A percentile compares a stretch with the other conserved stretches of the same genome.
Evolutionary conservation across 1,284 basidiomycete genomes (phyloP).

Genomic region (Irpex lacteus): DNA sequence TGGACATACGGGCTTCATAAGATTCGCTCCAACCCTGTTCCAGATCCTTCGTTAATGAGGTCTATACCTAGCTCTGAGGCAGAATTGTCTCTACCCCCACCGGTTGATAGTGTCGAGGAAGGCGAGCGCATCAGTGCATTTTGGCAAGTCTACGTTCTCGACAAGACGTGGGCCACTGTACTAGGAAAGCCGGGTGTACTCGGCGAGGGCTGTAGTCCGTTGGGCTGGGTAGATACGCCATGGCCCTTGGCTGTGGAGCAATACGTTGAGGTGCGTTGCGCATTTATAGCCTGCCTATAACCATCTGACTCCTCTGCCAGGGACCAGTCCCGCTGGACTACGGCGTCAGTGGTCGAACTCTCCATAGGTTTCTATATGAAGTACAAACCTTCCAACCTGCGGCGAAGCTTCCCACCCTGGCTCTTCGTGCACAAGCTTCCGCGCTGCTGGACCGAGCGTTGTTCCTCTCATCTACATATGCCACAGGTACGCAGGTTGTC

Average conservation of each 20-base stretch:
- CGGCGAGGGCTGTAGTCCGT: constrained; percentile 35
- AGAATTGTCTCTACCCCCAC: constrained; percentile 27
- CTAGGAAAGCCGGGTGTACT: constrained; percentile 48
- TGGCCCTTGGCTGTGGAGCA: constrained; percentile 63
- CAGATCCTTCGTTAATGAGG: constrained; percentile 12
- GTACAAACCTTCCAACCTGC: constrained; percentile 14
- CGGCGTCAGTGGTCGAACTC: constrained; percentile 17
- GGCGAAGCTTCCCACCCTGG: constrained; percentile 17
- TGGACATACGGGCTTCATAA: constrained; percentile 35
- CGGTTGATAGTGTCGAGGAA: constrained; percentile 43
- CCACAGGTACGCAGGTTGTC: constrained; percentile 6
- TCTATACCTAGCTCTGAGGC: constrained; percentile 7
- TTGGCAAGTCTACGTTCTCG: constrained; percentile 69
- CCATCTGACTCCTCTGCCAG: constrained; percentile 11
- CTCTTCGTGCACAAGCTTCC: constrained; percentile 30
- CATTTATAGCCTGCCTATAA: constrained; percentile 4
- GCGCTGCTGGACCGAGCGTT: constrained; percentile 27
- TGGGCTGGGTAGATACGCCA: constrained; percentile 53
- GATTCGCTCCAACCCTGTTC: constrained; percentile 19
- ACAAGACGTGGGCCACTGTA: constrained; percentile 60
- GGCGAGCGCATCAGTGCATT: constrained; percentile 66
- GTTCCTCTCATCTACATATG: constrained; percentile 12
- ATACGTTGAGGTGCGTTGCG: constrained; percentile 48
- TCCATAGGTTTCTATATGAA: constrained; percentile 28
- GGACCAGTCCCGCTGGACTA: constrained; percentile 17